Percentiles rank a stretch among this genome's conserved stretches.
Evolutionary conservation across 805 yeast genomes (phyloP).

Genomic region (Peterozyma xylosa): DNA sequence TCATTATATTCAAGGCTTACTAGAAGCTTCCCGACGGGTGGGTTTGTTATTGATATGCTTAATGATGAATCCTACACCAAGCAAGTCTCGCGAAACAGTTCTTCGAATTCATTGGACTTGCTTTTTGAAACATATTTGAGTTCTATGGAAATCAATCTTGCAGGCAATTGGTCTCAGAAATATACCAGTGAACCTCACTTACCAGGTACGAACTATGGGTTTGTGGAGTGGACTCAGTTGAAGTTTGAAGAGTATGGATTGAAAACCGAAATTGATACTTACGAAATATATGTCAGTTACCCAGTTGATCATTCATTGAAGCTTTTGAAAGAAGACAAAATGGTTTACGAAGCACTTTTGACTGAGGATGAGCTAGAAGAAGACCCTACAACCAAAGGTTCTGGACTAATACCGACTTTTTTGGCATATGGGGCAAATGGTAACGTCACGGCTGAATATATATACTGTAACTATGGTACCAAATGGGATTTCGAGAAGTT

Average conservation of each 20-base stretch:
- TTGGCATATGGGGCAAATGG: conserved; percentile 67
- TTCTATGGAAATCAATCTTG: conserved; percentile 25
- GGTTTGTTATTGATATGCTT: too few relatives aligned
- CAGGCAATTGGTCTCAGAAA: conserved; percentile 45
- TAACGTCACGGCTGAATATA: conserved; percentile 48
- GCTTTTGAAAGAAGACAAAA: conserved; percentile 25
- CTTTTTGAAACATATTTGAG: conserved; percentile 13
- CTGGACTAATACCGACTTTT: conserved; percentile 51
- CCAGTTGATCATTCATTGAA: conserved; percentile 49
- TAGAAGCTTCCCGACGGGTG: too few relatives aligned
- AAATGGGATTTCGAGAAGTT: conserved; percentile 42
- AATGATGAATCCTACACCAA: too few relatives aligned
- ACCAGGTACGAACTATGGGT: conserved; percentile 43
- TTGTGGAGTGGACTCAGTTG: conserved; percentile 51
- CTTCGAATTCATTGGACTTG: neutral
- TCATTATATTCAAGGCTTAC: too few relatives aligned
- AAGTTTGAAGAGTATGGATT: conserved; percentile 58
- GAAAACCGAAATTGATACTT: conserved; percentile 42
- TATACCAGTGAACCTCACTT: conserved; percentile 51
- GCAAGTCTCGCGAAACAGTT: too few relatives aligned
- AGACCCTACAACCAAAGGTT: conserved; percentile 34
- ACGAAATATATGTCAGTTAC: conserved; percentile 55
- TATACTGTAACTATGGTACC: conserved; percentile 57
- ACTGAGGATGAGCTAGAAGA: conserved; percentile 35
- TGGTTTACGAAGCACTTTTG: conserved; percentile 45